phyloP scores from a whole-genome alignment of 1,284 basidiomycete species.

The Apiotrichum laibachii region DNA sequence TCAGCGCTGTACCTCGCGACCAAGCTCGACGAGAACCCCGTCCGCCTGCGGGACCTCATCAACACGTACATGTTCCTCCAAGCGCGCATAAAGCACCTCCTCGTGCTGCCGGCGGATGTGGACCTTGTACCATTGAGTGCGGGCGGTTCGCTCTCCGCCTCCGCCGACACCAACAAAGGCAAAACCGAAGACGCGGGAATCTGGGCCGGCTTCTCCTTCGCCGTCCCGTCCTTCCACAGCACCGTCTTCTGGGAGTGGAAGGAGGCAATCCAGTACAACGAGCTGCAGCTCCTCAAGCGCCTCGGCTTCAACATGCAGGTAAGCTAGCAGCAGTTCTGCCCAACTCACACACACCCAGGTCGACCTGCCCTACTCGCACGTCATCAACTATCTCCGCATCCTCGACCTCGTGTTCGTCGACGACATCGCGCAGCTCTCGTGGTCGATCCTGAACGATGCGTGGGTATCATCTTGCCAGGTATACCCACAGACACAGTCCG shows the following conservation, averaged over 20 bases:
- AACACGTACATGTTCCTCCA: slow-evolving; percentile 84
- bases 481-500: slow-evolving; percentile 2
- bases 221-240: slow-evolving; percentile 43
- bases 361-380: slow-evolving; percentile 85
- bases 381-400: slow-evolving; percentile 91
- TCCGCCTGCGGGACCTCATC: slow-evolving; percentile 88
- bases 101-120: slow-evolving; percentile 30
- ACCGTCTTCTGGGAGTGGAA: slow-evolving; percentile 52
- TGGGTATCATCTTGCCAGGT: slow-evolving; percentile 52
- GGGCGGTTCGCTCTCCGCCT: background rate
- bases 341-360: slow-evolving; percentile 59
- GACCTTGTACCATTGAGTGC: slow-evolving; percentile 10
- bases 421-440: slow-evolving; percentile 71
- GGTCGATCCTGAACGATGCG: slow-evolving; percentile 91
- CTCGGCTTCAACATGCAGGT: slow-evolving; percentile 85
- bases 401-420: slow-evolving; percentile 68
- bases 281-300: slow-evolving; percentile 97
- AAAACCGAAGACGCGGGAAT: slow-evolving; percentile 15
- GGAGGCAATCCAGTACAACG: slow-evolving; percentile 77
- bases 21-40: slow-evolving; percentile 90
- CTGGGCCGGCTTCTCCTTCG: slow-evolving; percentile 41
- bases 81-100: slow-evolving; percentile 41
- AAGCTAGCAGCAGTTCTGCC: slow-evolving; percentile 4
- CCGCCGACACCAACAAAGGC: slow-evolving; percentile 3
- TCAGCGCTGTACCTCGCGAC: slow-evolving; percentile 90